Percentiles rank a stretch among this genome's conserved stretches.
Evolutionary conservation across 257 asterid genomes (phyloP).

Genomic region (Salvia miltiorrhiza): DNA sequence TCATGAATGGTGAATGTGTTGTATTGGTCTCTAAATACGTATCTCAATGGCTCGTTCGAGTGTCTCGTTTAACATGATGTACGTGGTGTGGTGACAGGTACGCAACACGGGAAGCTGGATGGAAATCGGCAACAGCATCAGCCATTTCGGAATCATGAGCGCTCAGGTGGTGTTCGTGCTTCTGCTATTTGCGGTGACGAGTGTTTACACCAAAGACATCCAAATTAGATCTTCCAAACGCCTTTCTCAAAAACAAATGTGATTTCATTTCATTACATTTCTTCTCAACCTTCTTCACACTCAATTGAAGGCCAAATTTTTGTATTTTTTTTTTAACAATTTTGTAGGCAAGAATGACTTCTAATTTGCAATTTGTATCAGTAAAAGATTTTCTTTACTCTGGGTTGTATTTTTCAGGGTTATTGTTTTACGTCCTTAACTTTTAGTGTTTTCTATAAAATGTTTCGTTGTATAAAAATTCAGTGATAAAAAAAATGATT

Average conservation of each 20-base stretch:
- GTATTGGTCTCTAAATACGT: too few relatives aligned
- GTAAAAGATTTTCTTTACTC: too few relatives aligned
- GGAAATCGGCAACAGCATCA: constrained; percentile 98
- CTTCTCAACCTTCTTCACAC: not conserved
- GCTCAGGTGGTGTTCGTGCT: constrained; percentile 96
- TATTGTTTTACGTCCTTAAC: too few relatives aligned
- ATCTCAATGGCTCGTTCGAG: not conserved
- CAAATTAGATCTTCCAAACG: constrained; percentile 46
- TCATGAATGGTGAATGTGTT: too few relatives aligned
- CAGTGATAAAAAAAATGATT: too few relatives aligned
- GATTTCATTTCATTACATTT: constrained; percentile 6
- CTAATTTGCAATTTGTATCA: not conserved
- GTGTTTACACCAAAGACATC: constrained; percentile 73
- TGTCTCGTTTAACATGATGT: not conserved
- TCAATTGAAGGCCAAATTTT: not conserved
- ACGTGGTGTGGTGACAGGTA: constrained; percentile 47
- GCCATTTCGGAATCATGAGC: constrained; percentile 98
- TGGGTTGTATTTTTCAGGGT: too few relatives aligned
- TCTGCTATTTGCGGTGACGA: constrained; percentile 71
- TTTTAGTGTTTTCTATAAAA: too few relatives aligned
- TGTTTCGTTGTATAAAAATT: too few relatives aligned
- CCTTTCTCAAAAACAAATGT: constrained; percentile 54
- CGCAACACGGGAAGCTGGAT: constrained; percentile 96
- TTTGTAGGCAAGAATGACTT: not conserved
- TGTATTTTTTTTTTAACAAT: not conserved